A percentile compares a stretch with the other conserved stretches of the same genome.
phyloP scores from a whole-genome alignment of 2,329 filamentous ascomycete genomes.

The Fusarium oxysporum region DNA sequence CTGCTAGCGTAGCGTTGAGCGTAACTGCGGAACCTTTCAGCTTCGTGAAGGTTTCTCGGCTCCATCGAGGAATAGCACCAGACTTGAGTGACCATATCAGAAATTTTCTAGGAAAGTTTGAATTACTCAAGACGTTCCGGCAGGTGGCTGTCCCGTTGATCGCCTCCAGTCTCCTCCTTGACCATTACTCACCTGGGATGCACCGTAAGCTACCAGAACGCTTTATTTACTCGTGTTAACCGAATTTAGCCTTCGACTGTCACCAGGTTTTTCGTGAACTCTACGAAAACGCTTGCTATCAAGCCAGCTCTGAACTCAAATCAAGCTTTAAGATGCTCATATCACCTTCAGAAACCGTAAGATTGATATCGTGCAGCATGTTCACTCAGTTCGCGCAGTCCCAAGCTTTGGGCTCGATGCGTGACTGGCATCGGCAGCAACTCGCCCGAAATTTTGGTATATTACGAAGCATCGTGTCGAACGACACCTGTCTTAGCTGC shows the following conservation, averaged over 20 bases:
- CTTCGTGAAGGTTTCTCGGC: conserved; percentile 23
- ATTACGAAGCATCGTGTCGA: conserved; percentile 5
- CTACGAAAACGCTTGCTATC: conserved; percentile 7
- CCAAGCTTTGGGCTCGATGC: conserved; percentile 6
- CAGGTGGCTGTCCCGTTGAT: conserved; percentile 21
- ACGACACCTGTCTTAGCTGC: conserved; percentile 29
- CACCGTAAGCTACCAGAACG: conserved; percentile 20
- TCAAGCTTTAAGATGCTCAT: not conserved
- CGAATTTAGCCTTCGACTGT: conserved; percentile 8
- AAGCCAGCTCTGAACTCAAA: conserved; percentile 2
- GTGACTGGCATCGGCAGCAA: conserved; percentile 20
- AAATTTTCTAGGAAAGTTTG: conserved; percentile 16
- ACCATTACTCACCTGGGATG: conserved; percentile 34
- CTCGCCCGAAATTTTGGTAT: not conserved
- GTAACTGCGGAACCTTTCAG: conserved; percentile 8
- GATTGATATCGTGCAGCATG: conserved; percentile 17
- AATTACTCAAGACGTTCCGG: conserved; percentile 8
- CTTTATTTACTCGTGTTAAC: not conserved
- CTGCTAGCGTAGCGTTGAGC: not conserved
- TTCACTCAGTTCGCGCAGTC: conserved; percentile 23
- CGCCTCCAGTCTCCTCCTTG: conserved; percentile 31
- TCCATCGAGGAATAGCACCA: conserved; percentile 1
- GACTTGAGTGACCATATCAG: conserved; percentile 20
- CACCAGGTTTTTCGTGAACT: conserved; percentile 14
- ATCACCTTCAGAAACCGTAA: conserved; percentile 12